Evolutionary conservation across 2,329 filamentous ascomycete species (phyloP).

Genomic region (Alternaria atra): DNA sequence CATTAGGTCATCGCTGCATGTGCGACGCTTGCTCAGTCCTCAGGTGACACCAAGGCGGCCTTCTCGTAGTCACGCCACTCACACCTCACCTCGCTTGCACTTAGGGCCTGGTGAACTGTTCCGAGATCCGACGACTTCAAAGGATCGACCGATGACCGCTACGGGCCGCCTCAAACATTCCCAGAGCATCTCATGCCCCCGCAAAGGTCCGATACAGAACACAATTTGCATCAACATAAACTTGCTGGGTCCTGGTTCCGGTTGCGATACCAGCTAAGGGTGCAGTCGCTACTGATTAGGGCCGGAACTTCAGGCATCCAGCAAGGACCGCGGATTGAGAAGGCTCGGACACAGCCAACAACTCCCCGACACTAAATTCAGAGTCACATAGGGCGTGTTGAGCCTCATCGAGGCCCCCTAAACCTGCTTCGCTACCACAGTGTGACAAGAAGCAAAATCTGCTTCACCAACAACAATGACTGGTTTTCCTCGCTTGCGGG

Average conservation of each 20-base stretch:
- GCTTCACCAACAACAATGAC: conserved; percentile 3
- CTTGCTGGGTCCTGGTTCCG: conserved; percentile 2
- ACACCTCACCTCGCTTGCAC: conserved; percentile 10
- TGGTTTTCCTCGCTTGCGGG: background rate
- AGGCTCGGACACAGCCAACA: conserved; percentile 21
- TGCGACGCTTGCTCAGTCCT: conserved; percentile 19
- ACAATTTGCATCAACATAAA: conserved; percentile 1
- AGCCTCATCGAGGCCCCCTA: conserved; percentile 22
- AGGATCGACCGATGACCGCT: conserved; percentile 13
- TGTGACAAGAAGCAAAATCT: conserved; percentile 12
- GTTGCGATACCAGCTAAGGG: conserved; percentile 10
- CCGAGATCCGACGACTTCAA: conserved; percentile 18
- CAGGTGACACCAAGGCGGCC: conserved; percentile 20
- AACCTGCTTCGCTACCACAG: conserved; percentile 7
- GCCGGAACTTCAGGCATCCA: conserved; percentile 4
- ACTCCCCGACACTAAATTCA: conserved; percentile 20
- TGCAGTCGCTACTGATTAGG: conserved; percentile 13
- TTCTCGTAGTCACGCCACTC: conserved; percentile 40
- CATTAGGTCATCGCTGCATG: conserved; percentile 29
- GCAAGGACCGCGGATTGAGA: conserved; percentile 13
- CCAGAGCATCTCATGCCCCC: background rate
- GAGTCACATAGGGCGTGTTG: conserved; percentile 12
- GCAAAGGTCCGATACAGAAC: conserved; percentile 8
- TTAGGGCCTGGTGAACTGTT: conserved; percentile 7
- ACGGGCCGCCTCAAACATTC: conserved; percentile 10